phyloP scores from a whole-genome alignment of 2,329 filamentous ascomycete species.

The Raffaelea deltoideospora region DNA sequence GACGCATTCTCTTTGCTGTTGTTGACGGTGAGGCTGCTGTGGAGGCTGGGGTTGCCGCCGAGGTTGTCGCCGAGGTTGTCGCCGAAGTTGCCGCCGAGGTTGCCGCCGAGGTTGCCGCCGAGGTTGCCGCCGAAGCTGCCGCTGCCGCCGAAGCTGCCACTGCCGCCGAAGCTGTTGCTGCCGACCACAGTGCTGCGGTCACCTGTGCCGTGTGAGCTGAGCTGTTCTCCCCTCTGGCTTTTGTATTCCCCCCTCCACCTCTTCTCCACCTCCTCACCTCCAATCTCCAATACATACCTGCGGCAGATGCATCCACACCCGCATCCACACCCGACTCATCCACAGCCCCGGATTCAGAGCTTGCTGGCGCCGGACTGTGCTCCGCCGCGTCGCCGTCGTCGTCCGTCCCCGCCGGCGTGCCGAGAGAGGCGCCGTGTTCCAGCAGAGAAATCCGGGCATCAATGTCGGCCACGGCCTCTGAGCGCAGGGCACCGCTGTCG shows the following conservation, averaged over 20 bases:
- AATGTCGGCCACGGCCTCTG: slow-evolving; percentile 2
- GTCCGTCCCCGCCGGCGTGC: not conserved
- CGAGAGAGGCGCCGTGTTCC: slow-evolving; percentile 4
- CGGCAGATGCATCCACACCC: no score
- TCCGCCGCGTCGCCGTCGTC: not conserved
- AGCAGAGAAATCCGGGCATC: slow-evolving; percentile 4
- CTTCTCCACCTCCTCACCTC: no score
- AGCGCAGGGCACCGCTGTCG: not conserved
- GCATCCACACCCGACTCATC: no score
- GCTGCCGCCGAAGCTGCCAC: no score
- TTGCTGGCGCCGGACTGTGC: no score
- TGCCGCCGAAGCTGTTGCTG: no score
- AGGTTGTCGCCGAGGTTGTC: not conserved
- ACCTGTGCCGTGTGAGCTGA: slow-evolving; percentile 1
- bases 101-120: no score
- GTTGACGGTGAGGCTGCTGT: not conserved
- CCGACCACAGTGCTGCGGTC: not conserved
- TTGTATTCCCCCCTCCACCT: no score
- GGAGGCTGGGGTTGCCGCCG: not conserved
- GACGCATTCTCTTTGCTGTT: slow-evolving; percentile 9
- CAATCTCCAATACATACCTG: no score
- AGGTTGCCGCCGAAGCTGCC: no score
- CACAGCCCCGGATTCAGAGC: no score
- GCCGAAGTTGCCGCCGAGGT: not conserved
- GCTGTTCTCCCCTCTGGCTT: no score